These are phyloP conservation scores for Globisporangium uncinulatum DNA, from an alignment of 352 stramenopile species.

Conservation along the genomic window DNA sequence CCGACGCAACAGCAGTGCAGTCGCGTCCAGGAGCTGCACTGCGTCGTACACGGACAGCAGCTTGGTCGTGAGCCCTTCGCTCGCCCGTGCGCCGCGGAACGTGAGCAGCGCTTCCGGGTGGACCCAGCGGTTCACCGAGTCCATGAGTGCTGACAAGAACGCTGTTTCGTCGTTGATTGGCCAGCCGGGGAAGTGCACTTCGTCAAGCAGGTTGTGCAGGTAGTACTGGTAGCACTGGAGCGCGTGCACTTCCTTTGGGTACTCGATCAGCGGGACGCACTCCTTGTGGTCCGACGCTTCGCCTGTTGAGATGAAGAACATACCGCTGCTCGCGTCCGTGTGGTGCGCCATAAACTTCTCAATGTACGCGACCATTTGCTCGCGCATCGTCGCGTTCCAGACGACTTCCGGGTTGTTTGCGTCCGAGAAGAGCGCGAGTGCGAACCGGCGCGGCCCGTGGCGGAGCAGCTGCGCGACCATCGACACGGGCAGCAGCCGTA, in stretches of 20 bases:
- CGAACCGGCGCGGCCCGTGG: conserved; percentile 69
- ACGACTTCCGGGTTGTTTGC: conserved; percentile 84
- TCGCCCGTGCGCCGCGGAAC: conserved; percentile 29
- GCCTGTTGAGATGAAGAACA: conserved; percentile 69
- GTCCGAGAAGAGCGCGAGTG: conserved; percentile 73
- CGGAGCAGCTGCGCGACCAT: conserved; percentile 83
- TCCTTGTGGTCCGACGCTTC: conserved; percentile 71
- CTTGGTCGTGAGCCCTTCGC: conserved; percentile 48
- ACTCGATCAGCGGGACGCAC: conserved; percentile 75
- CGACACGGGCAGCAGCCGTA: conserved; percentile 74
- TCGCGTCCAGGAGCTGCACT: conserved; percentile 68
- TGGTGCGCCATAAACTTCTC: conserved; percentile 83
- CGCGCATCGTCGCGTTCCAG: conserved; percentile 81
- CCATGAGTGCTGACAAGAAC: conserved; percentile 66
- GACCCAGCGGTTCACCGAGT: conserved; percentile 75
- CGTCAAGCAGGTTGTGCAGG: conserved; percentile 79
- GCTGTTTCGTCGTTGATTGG: conserved; percentile 79
- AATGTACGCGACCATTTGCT: conserved; percentile 83
- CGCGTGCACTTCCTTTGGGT: conserved; percentile 78
- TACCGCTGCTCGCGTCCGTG: conserved; percentile 42
- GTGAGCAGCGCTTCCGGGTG: conserved; percentile 51
- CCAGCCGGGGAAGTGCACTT: conserved; percentile 85
- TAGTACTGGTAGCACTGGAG: conserved; percentile 89
- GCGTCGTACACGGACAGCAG: conserved; percentile 63
- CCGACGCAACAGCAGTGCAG: conserved; percentile 57